These are phyloP conservation scores for Mycosphaerelloides madeirae DNA, from an alignment of 2,329 filamentous ascomycete species.

Conservation along the genomic window DNA sequence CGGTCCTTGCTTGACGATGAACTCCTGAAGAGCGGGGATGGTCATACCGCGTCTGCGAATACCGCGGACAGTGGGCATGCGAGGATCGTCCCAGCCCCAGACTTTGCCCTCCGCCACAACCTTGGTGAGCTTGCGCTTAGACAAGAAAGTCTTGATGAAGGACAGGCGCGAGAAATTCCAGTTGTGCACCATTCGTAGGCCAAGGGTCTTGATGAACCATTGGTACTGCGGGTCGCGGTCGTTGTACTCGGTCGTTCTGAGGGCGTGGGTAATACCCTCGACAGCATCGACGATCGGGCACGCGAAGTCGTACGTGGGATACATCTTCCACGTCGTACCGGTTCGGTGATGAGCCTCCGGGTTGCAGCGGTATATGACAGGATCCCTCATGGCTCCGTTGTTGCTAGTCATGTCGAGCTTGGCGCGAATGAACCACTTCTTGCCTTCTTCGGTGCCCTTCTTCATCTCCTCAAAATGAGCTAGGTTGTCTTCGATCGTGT, in stretches of 20 bases:
- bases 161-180: slow-evolving; percentile 84
- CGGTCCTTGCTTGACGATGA: slow-evolving; percentile 78
- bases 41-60: slow-evolving; percentile 75
- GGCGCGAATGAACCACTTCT: slow-evolving; percentile 85
- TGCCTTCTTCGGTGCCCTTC: slow-evolving; percentile 70
- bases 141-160: slow-evolving; percentile 76
- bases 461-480: slow-evolving; percentile 92
- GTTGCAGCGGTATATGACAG: slow-evolving; percentile 96
- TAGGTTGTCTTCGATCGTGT: slow-evolving; percentile 75
- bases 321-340: slow-evolving; percentile 75
- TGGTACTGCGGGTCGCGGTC: slow-evolving; percentile 83
- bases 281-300: slow-evolving; percentile 75
- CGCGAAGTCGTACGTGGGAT: slow-evolving; percentile 82
- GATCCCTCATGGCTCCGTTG: slow-evolving; percentile 94
- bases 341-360: slow-evolving; percentile 69
- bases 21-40: slow-evolving; percentile 71
- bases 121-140: slow-evolving; percentile 81
- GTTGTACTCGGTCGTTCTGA: slow-evolving; percentile 81
- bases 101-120: slow-evolving; percentile 72
- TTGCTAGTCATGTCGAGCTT: slow-evolving; percentile 88
- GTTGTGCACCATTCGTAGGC: slow-evolving; percentile 71
- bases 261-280: slow-evolving; percentile 77
- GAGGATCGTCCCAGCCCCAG: slow-evolving; percentile 80
- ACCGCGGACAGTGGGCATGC: slow-evolving; percentile 79
- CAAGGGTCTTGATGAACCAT: slow-evolving; percentile 73